Evolutionary conservation across 2,329 filamentous ascomycete genomes (phyloP), one percentile per base, ranked within the genome.

Genomic region (Colletotrichum orbiculare): DNA sequence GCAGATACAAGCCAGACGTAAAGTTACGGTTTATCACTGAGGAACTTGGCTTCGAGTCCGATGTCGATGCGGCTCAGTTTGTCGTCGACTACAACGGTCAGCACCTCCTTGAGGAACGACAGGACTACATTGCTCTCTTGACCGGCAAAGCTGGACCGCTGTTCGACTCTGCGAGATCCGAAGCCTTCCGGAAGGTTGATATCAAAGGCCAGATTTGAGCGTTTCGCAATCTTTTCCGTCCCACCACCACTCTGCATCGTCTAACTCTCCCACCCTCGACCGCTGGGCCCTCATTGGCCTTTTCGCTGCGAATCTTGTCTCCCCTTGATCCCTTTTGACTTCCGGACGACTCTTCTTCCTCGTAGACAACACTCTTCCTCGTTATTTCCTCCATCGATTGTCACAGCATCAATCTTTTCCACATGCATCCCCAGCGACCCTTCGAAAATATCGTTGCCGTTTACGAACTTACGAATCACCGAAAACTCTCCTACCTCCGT

Each of bases 151-250:
- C 91, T 54, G 87, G 86, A 55, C 75, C 78, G 46, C 79, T 91
- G 17, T 97, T 98, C 78, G 93, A 97, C 75, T 76, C 81, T 57
- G 88, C 92, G 64, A 91, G 90, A 76, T 79, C 83, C 43, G 84
- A 85, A 68, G 95, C 95, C 53, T 96, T 97, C 79, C 87, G 88
- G 74, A 90, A 89, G 75, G 91, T 98, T 83, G 94, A 98, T 81
- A 96, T 98, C 83, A 97, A 98, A 82, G 94, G 95, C 74, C 95
- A 98, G 81, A 97, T 97, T 75, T 96, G 82, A 90, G 71, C 57
- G 68, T 49, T 37, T 52, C 60, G 60, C 52, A 42, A 42, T 64
- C 38, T 60, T 52, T 66, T 35, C 53, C 42, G 59, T 50, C 45
- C 56, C n/a, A 37, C 63, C 62, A 53, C n/a, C 37, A 59, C 63